Conservation (phyloP, 1,284 basidiomycete species). For the Cutaneotrichosporon curvatum region DNA sequence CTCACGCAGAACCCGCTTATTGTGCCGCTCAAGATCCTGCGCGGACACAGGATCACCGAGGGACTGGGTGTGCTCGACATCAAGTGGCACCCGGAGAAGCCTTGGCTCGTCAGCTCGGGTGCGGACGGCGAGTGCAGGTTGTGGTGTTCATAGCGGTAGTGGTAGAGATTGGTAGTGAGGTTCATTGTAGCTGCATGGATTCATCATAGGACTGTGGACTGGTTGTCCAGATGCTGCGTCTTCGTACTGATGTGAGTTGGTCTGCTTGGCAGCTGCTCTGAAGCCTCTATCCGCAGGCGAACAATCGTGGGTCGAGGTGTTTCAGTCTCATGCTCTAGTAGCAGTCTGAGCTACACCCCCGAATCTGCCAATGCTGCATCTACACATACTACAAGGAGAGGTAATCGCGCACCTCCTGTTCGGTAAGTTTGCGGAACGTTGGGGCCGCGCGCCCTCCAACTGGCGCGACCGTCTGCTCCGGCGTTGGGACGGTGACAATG, state of each 20-base stretch:
- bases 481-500: constrained; percentile 78
- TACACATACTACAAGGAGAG: constrained; percentile 47
- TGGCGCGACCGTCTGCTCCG: constrained; percentile 65
- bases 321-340: too few species aligned
- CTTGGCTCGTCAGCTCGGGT: constrained; percentile 88
- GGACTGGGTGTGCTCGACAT: constrained; percentile 86
- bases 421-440: constrained; percentile 85
- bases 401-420: constrained; percentile 92
- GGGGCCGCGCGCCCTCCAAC: constrained; percentile 66
- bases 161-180: too few species aligned
- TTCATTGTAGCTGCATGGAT: neutral
- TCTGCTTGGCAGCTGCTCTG: too few species aligned
- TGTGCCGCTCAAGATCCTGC: constrained; percentile 91
- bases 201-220: too few species aligned
- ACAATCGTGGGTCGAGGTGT: too few species aligned
- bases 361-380: constrained; percentile 12
- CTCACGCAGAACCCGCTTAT: constrained; percentile 93
- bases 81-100: constrained; percentile 79
- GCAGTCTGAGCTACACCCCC: too few species aligned
- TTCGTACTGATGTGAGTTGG: too few species aligned
- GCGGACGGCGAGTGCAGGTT: constrained; percentile 84
- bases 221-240: too few species aligned
- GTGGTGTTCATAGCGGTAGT: constrained; percentile 52
- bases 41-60: constrained; percentile 76
- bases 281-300: too few species aligned